Base-by-base conservation (phyloP, 208 protist genomes). In the Kentomonas sorsogonicus region DNA sequence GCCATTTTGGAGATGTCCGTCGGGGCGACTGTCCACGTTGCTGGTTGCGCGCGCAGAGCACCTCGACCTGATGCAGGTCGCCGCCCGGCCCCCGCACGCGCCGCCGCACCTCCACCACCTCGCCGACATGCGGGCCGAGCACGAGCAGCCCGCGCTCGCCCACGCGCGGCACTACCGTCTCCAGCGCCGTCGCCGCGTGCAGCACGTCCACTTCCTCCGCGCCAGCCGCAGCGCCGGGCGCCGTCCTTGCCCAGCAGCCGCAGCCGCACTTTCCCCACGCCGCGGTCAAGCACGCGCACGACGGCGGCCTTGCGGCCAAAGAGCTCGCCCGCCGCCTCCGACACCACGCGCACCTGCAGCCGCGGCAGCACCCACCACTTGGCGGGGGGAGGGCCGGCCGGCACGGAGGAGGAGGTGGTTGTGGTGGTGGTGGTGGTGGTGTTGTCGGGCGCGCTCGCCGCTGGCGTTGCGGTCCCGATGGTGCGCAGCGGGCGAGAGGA, bases 311-410 rank as follows among this genome's bases (percentile, higher is more conserved):
- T 89, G 29, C 79, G 70, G 15, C 87, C 83, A 57, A 72, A 78
- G 33, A 65, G 45, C 55, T 75, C 71, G 0, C 74, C 74, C 3
- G 76, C 82, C 0, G 33, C 58, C 43, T 83, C 76, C 18, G 80
- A 70, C 6, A 85, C 63, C 25, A 94, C 55, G 9, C 87, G 87
- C 31, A 94, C 87, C 26, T 88, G 43, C 25, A 94, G 61, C 20
- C 72, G 69, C 23, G 81, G 83, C 27, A 77, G 48, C 33, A 94
- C 81, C 83, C 87, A 94, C 87, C 87, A 94, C 33, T 36, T 40
- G 2, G 33, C 47, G 1, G 58, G 18, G 13, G 26, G 2, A 23
- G n/a, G n/a, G n/a, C n/a, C n/a, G n/a, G n/a, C n/a, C n/a, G n/a
- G n/a, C n/a, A n/a, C n/a, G n/a, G n/a, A n/a, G n/a, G n/a, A n/a